Conservation (phyloP, 768 basidiomycete genomes). For the Paxillus rubicundulus region DNA sequence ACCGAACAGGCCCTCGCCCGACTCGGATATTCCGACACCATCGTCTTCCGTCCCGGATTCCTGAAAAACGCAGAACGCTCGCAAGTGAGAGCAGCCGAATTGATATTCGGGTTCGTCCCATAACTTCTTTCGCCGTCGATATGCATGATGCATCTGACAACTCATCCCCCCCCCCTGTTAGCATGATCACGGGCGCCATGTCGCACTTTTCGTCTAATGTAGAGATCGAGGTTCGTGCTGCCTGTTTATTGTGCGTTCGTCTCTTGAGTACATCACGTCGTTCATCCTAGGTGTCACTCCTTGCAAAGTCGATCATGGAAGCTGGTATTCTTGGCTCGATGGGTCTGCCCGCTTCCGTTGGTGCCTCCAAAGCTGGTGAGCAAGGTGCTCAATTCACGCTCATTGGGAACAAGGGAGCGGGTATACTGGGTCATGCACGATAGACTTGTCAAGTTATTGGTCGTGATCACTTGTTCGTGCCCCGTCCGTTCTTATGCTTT, state of each 20-base stretch:
- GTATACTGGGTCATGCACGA: constrained; percentile 33
- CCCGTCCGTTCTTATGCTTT: neutral
- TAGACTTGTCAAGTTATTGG: neutral
- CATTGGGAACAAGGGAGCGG: constrained; percentile 52
- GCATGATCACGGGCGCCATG: constrained; percentile 35
- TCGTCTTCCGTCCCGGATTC: constrained; percentile 65
- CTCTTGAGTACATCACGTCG: neutral
- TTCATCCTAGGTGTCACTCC: constrained; percentile 41
- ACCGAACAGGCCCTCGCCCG: constrained; percentile 68
- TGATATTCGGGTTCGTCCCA: constrained; percentile 39
- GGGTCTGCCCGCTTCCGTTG: constrained; percentile 42
- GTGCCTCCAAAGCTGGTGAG: constrained; percentile 40
- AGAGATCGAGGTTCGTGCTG: constrained; percentile 44
- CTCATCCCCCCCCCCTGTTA: too few species aligned
- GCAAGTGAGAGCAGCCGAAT: constrained; percentile 41
- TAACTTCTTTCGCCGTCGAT: neutral
- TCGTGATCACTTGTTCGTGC: neutral
- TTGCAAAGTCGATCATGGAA: constrained; percentile 52
- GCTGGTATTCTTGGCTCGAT: constrained; percentile 57
- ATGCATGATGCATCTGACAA: too few species aligned
- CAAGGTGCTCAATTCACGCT: constrained; percentile 47
- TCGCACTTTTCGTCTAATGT: constrained; percentile 37
- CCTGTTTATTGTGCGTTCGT: neutral
- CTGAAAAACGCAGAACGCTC: constrained; percentile 48
- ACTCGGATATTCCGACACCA: constrained; percentile 68